phyloP scores from a whole-genome alignment of 148 eudicot species.

The Vaccinium vitisidaea region DNA sequence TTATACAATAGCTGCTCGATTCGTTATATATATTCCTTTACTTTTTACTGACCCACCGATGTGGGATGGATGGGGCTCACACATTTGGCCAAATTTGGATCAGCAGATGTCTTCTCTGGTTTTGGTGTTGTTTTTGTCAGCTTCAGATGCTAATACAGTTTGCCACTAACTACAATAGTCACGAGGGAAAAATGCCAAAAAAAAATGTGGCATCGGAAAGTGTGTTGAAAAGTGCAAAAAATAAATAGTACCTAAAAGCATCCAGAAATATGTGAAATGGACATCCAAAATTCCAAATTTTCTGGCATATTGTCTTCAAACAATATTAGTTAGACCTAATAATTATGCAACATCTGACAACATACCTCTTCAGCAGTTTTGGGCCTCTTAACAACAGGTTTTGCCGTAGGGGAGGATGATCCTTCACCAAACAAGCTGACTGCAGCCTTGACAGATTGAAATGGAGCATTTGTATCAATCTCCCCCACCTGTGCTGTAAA shows the following conservation, averaged over 20 bases:
- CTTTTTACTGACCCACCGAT: too few relatives aligned
- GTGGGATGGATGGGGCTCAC: too few relatives aligned
- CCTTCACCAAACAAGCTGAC: slow-evolving; percentile 69
- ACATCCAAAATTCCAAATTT: not conserved
- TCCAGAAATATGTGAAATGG: not conserved
- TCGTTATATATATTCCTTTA: too few relatives aligned
- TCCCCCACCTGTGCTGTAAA: slow-evolving; percentile 53
- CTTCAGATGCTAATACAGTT: not conserved
- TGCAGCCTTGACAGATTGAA: slow-evolving; percentile 87
- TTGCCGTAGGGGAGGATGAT: slow-evolving; percentile 37
- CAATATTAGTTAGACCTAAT: not conserved
- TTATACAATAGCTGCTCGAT: too few relatives aligned
- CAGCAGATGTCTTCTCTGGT: not conserved
- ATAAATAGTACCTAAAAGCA: not conserved
- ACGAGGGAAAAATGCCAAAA: not conserved
- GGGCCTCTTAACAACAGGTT: slow-evolving; percentile 32
- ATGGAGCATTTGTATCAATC: slow-evolving; percentile 81
- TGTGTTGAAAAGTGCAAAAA: not conserved
- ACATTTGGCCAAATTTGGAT: not conserved
- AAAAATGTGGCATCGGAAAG: not conserved
- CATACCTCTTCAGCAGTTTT: slow-evolving; percentile 61
- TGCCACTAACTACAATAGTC: not conserved
- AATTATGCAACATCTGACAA: not conserved
- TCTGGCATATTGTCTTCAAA: not conserved
- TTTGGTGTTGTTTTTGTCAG: not conserved